Evolutionary conservation across 83 land plant genomes (phyloP), one percentile per base, ranked within the genome.

Genomic region (Picea abies): DNA sequence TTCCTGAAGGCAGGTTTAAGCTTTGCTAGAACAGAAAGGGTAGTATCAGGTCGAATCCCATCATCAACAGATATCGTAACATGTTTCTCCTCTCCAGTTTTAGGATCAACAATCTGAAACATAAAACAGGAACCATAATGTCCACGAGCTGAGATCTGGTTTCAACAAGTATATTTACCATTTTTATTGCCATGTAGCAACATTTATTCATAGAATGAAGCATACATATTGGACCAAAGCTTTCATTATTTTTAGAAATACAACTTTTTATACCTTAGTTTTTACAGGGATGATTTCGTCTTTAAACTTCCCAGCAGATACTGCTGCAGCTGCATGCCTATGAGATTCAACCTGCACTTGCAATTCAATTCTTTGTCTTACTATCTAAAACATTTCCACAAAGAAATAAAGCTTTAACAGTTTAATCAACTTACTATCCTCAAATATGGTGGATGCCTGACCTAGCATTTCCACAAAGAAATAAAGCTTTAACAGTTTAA

Each of bases 241-340:
- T 23, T 22, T 16, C 35, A 80, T 4, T 25, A 15, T 8, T 80
- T 80, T 37, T 9, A 66, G 4, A 66, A 23, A 20, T 19, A 0
- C 3, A 9, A 20, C 16, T n/a, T 70, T 49, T 41, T 4, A 47
- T 49, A 87, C 89, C 89, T 89, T 87, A 25, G 87, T 89, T 19
- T 84, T 84, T 22, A 89, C 79, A 25, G 87, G 91, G 56, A 89
- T 78, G 20, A 89, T 87, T 47, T 89, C 91, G 41, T 89, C 84
- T 16, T 87, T 84, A 84, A 89, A 89, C 47, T 66, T 89, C 35
- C 91, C 91, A 49, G 66, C n/a, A 15, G 86, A 82, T 32, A 84
- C 79, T n/a, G 91, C 87, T 25, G 89, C 91, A 26, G 89, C 91
- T 26, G 87, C 91, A 20, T 79, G 79, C n/a, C 23, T 72, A 82